Evolutionary conservation across 495 filamentous ascomycete species (phyloP), one percentile per base, ranked within the genome.

Genomic region (Penicillium paradoxum): DNA sequence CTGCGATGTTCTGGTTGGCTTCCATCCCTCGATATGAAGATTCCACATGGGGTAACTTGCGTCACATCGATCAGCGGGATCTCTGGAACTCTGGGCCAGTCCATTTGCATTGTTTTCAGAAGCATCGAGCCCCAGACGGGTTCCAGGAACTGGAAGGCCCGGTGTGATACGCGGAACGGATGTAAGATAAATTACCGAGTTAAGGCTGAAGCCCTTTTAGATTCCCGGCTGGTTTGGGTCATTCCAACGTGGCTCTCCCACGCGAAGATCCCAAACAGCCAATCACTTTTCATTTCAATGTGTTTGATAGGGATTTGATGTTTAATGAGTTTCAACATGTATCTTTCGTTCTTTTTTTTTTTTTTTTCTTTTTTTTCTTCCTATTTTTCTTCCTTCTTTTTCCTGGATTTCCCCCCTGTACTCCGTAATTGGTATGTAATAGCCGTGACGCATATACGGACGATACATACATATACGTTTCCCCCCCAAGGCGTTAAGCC

Each of bases 401-500:
- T n/a, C n/a, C n/a, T n/a, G n/a, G n/a, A n/a, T n/a, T n/a, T n/a
- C n/a, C n/a, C n/a, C n/a, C n/a, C n/a, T n/a, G n/a, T n/a, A n/a
- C 27, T 19, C 45, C 36, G 45, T 48, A 48, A 44, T 10, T 37
- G 29, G 45, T 48, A 48, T 48, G 46, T 49, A 49, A 49, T 6
- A 3, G 3, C 8, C 10, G 0, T 43, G 36, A 52, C 32, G 29
- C 18, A 14, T 18, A 45, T 24, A 53, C 22, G 3, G 1, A 38
- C 50, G 30, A 37, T 53, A 53, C 50, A 52, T 42, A 52, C 49
- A 53, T 52, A 52, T 53, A 53, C 49, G 37, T 29, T 47, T 49
- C 47, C 45, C 51, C 41, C 44, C 21, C 49, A 44, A 54, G 55
- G 44, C 51, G 32, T 49, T 65, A 51, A 53, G 59, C n/a, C n/a